Conservation (phyloP, 2,329 filamentous ascomycete species). For the Phialophora macrospora region DNA sequence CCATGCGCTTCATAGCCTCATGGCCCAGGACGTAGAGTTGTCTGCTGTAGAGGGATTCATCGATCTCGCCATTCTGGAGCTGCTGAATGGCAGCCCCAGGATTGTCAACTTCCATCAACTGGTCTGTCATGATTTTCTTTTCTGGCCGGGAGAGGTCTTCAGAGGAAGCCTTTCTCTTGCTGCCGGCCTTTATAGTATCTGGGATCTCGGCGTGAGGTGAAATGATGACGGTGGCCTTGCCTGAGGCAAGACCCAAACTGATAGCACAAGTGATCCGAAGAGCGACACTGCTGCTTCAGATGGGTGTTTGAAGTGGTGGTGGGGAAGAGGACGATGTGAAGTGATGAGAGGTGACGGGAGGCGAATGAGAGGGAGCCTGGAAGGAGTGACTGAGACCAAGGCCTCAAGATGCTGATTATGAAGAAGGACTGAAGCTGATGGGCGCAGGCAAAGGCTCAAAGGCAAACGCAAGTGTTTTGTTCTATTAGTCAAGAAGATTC, state of each 20-base stretch:
- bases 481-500: conserved; percentile 36
- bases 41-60: conserved; percentile 70
- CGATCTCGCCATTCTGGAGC: conserved; percentile 68
- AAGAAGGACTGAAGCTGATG: conserved; percentile 18
- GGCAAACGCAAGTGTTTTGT: conserved; percentile 12
- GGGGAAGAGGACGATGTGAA: conserved; percentile 2
- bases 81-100: conserved; percentile 63
- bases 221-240: conserved; percentile 44
- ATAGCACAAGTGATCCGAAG: conserved; percentile 29
- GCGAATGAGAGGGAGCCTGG: conserved; percentile 16
- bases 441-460: conserved; percentile 20
- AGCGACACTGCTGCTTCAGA: conserved; percentile 31
- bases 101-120: conserved; percentile 67
- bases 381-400: conserved; percentile 22
- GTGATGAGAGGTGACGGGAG: conserved; percentile 7
- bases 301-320: conserved; percentile 19
- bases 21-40: conserved; percentile 75
- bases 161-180: conserved; percentile 58
- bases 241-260: conserved; percentile 37
- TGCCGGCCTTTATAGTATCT: conserved; percentile 54
- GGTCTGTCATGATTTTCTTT: conserved; percentile 61
- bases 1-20: conserved; percentile 97
- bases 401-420: conserved; percentile 26
- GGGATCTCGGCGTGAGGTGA: conserved; percentile 41
- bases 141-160: conserved; percentile 54